Evolutionary conservation across 495 filamentous ascomycete species (phyloP), one percentile per base, ranked within the genome.

Genomic region (Thermochaetoides thermophila): DNA sequence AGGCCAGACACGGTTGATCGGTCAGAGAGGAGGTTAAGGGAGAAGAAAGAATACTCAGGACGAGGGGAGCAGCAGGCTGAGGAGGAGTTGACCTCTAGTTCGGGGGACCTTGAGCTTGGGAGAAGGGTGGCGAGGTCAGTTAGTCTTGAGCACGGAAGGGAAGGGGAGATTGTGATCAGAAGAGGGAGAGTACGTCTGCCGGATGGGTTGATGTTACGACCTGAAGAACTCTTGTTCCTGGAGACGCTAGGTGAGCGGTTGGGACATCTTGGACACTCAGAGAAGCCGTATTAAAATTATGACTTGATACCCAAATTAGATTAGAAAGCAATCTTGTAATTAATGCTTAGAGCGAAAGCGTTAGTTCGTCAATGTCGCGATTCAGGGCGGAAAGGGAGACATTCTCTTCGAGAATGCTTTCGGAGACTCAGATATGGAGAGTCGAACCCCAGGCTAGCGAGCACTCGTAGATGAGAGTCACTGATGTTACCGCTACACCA

Each of bases 161-260:
- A 19, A 1, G 20, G 32, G 14, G 13, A 34, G 36, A 40, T 46
- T 9, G 29, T 43, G 2, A 46, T 46, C 9, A 30, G 16, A n/a
- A 18, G 39, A 13, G 32, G 39, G 2, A 7, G 26, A 11, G 39
- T 46, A 7, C 25, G 22, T 7, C 36, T 46, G 2, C 43, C 43
- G 10, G 43, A 46, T 0, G 43, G 43, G n/a, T 21, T 46, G 13
- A 34, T 16, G 10, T 18, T 46, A 17, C 29, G 43, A 8, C 39
- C 39, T 2, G 43, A 46, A 7, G 43, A 46, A 40, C 22, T 46
- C 3, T 27, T 38, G 32, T 46, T 30, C 20, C 20, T 46, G 15
- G 43, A 46, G 32, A 43, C 29, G 13, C 17, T 46, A 9, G 28
- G 35, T 16, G 31, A 46, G 31, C 27, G 43, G 20, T 31, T 46